A percentile compares a stretch with the other conserved stretches of the same genome.
Evolutionary conservation across 2,329 filamentous ascomycete genomes (phyloP).

Genomic region (Ceratocystis destructans): DNA sequence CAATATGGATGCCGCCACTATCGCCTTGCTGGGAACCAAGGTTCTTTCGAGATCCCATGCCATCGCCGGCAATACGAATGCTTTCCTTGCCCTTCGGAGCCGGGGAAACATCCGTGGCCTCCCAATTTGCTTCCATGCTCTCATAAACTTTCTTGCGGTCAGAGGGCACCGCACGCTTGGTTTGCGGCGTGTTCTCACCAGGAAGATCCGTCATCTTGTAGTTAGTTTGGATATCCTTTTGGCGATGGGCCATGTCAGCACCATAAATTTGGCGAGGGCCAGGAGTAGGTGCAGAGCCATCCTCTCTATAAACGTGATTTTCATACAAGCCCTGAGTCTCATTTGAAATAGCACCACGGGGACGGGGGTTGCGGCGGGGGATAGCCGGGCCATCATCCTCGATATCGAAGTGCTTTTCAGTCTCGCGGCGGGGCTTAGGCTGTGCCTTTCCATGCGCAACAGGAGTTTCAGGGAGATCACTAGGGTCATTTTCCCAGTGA

Average conservation of each 20-base stretch:
- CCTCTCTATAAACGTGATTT: constrained; percentile 56
- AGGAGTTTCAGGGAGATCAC: constrained; percentile 38
- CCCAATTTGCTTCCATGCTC: constrained; percentile 57
- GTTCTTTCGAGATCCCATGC: constrained; percentile 42
- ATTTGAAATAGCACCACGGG: constrained; percentile 49
- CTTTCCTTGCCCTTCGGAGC: constrained; percentile 21
- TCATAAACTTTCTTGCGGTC: constrained; percentile 56
- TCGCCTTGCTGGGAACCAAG: constrained; percentile 20
- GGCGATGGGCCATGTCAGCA: constrained; percentile 16
- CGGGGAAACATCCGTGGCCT: constrained; percentile 41
- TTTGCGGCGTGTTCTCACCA: constrained; percentile 32
- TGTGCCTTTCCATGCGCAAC: constrained; percentile 37
- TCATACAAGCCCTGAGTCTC: constrained; percentile 45
- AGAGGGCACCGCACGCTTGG: constrained; percentile 35
- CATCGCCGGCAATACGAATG: constrained; percentile 35
- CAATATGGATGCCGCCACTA: constrained; percentile 32
- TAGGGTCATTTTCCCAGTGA: constrained; percentile 61
- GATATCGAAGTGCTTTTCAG: constrained; percentile 72
- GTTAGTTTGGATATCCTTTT: constrained; percentile 56
- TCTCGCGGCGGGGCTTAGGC: constrained; percentile 60
- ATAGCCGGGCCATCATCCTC: constrained; percentile 45
- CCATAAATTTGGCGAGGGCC: constrained; percentile 26
- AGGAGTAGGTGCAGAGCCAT: constrained; percentile 31
- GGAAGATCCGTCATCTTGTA: constrained; percentile 62
- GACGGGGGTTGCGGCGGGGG: constrained; percentile 39